Evolutionary conservation across 139 green algal species (phyloP), one percentile per base, ranked within the genome.

Genomic region (Chlorella vulgaris): DNA sequence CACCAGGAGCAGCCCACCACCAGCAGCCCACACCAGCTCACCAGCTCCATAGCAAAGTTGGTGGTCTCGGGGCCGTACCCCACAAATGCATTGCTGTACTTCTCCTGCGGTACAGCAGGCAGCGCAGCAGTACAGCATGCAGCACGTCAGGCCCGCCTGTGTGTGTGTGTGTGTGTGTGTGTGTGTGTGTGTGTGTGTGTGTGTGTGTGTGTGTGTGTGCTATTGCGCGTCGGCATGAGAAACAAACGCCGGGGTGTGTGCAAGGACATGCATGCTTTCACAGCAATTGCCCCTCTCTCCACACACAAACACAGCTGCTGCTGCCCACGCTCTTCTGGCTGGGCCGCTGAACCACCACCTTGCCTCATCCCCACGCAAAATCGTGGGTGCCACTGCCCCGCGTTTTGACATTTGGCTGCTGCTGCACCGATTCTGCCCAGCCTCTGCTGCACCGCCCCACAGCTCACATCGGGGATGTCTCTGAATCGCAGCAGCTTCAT

Each of bases 41-140:
- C 73, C 73, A 80, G 74, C 81, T 93, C 89, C 53, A 93, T 66
- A 4, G 82, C 81, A 88, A 96, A 97, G 85, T 95, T 86, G 0
- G 61, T 92, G 4, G 85, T 40, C 86, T 96, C 90, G 2, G 87
- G 76, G 13, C 91, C 91, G 40, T 90, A 95, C 1, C 90, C 93
- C 51, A 96, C 62, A 78, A 96, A 97, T 7, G 91, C 93, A 78
- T 95, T 96, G 38, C 35, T 89, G 90, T 94, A 96, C 80, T 96
- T 97, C 13, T 95, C 93, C 84, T 90, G 86, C 60, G 81, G 5
- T 35, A 33, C 65, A 40, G 53, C 18, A 22, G 29, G 3, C 24
- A 24, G n/a, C 10, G 26, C 31, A n/a, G 29, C 62, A 69, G 62
- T 29, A 15, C 62, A 69, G 62, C 18, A 69, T 10, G 26, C 62